Evolutionary conservation across 139 green algal species (phyloP), one percentile per base, ranked within the genome.

Genomic region (Desmodesmus armatus): DNA sequence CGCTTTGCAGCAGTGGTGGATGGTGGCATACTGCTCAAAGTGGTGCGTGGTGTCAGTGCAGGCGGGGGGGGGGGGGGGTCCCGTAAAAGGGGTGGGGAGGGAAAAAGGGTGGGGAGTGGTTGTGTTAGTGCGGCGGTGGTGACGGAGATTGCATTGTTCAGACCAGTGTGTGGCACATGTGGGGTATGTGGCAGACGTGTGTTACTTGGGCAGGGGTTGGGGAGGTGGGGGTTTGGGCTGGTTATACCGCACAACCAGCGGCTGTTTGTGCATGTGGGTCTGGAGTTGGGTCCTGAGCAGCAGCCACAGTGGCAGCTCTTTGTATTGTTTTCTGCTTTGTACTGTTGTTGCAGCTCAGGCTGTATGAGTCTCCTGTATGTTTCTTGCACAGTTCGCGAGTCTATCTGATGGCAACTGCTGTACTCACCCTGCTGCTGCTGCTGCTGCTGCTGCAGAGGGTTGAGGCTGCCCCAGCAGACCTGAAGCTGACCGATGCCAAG

Each of bases 1-100:
- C 87, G 91, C 19, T 94, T 89, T 86, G 91, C 91, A 47, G 91
- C 74, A 11, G 89, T 94, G 39, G 87, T 94, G 58, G 91, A 94
- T 58, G 83, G 92, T 66, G 91, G 91, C 47, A 88, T 93, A 11
- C 85, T 94, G 85, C 86, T 94, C 23, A 90, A 90, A 69, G 78
- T 94, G 89, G 91, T 94, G 80, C 51, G 89, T 60, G 19, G n/a
- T 58, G n/a, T n/a, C n/a, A n/a, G n/a, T n/a, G n/a, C n/a, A n/a
- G n/a, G 13, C 53, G 40, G 7, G 37, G 27, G 5, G 33, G n/a
- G 5, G 58, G 66, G n/a, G 44, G 33, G 27, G 29, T 44, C 44
- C n/a, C 13, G 29, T 33, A 19, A 41, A 23, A 11, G 23, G 63
- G 2, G 17, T 49, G 44, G 40, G 44, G 13, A 80, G 37, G 15